Evolutionary conservation across 441 rosid species (phyloP), one percentile per base, ranked within the genome.

Genomic region (Macaranga tanarius): DNA sequence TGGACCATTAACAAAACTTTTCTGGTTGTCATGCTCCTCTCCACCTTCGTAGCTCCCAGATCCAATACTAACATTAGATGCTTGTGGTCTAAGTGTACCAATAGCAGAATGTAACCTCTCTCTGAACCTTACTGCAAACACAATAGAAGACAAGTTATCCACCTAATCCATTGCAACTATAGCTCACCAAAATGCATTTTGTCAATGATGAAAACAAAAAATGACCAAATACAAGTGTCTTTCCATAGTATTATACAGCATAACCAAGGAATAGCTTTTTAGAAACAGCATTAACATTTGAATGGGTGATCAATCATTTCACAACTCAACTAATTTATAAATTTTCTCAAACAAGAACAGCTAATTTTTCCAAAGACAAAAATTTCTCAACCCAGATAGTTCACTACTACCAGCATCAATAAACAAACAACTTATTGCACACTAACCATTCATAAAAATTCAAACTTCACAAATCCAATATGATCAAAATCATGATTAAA

Each of bases 101-200:
- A 74, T 69, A 3, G 70, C 61, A 50, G 77, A 79, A 54, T 75
- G 85, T 79, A 81, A 71, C 70, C 83, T 78, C 75, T 83, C 83
- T 79, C 93, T 88, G 83, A 82, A 86, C 84, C 90, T 88, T 81
- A 88, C 99, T 91, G 82, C 55, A 87, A 77, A 69, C 22, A 77
- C 59, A 74, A 74, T 67, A 76, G 44, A 31, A 62, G 68, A 62
- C 70, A 28, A 15, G 57, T 76, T 75, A 71, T 22, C 71, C 59
- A 28, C 19, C 20, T 47, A 55, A 55, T 6, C 40, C 31, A 51
- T 40, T 7, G 50, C 17, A 55, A 28, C 55, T 55, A 50, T 23
- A 22, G 73, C 62, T 31, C 7, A 44, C 64, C 64, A 60, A 63
- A 26, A 22, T 25, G 23, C 59, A 60, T 54, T 59, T 56, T 55